These are phyloP conservation scores for Penicillium paneum DNA, from an alignment of 2,329 filamentous ascomycete genomes.

Conservation along the genomic window DNA sequence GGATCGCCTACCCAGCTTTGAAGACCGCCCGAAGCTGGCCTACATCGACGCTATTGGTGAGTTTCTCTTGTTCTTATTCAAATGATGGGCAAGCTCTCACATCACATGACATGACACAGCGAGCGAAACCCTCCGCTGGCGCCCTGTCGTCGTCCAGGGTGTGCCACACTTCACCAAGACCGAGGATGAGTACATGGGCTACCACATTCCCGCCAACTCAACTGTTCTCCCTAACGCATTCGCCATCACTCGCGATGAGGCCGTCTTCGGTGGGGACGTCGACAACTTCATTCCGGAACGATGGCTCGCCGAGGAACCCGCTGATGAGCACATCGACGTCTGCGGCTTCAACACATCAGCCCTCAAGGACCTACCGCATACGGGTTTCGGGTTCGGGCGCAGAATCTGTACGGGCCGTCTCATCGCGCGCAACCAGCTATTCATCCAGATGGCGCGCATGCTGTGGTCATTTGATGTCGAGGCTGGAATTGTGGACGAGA, in stretches of 20 bases:
- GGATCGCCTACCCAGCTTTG: neutral
- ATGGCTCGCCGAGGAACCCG: neutral
- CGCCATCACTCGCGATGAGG: neutral
- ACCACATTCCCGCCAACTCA: neutral
- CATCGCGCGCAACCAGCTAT: neutral
- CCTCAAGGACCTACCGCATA: neutral
- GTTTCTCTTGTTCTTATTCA: neutral
- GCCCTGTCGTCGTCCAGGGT: neutral
- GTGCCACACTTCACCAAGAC: neutral
- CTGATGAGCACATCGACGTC: neutral
- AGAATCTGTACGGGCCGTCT: neutral
- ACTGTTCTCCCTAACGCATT: neutral
- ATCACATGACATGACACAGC: neutral
- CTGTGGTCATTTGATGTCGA: neutral
- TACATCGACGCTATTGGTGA: neutral
- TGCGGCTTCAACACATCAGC: neutral
- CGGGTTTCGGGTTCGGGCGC: neutral
- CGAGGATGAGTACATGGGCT: neutral
- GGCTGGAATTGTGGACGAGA: neutral
- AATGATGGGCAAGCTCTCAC: neutral
- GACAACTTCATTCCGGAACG: neutral
- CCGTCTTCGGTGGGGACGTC: neutral
- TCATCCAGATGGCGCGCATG: neutral
- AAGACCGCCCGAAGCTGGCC: neutral
- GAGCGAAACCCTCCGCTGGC: neutral